Evolutionary conservation across 2,329 filamentous ascomycete genomes (phyloP), one percentile per base, ranked within the genome.

Genomic region (Arachnopeziza araneosa): DNA sequence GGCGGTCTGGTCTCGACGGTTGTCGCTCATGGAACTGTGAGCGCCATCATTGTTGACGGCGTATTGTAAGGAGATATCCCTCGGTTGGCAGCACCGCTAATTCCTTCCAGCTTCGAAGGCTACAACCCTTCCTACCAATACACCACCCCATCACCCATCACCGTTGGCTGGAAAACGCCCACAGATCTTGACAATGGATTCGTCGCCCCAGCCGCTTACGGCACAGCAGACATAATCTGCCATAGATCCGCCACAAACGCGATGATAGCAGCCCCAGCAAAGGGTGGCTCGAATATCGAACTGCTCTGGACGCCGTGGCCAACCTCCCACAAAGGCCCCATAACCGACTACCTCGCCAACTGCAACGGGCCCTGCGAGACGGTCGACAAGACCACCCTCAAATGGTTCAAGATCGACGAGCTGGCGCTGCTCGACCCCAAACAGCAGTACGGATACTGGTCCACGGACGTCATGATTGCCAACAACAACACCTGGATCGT

Each of bases 241-340:
- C 86, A 89, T 77, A 78, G 78, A 70, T 73, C 74, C 51, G 84
- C 80, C 30, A 76, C 77, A 30, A 77, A 79, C n/a, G 82, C 78
- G 49, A 67, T 73, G 19, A 75, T 78, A 60, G 76, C 78, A 63
- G 83, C 81, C 21, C 75, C 79, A n/a, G 80, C 88, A 48, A 75
- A 78, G n/a, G 87, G 86, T 17, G 87, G 87, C 63, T 76, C 77
- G 64, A 77, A 76, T 9, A 71, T 89, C 65, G 75, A 81, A 60
- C 73, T 89, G 54, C 78, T 83, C 67, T 89, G 86, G 87, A 82
- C 78, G 60, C 62, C 64, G 10, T 90, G 87, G 87, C 86, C 86
- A n/a, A 76, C 80, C 10, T 80, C 78, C 58, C 83, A 90, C 75
- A 78, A 85, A 53, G 70, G 70, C 0, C 70, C 70, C 1, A 60